A percentile compares a stretch with the other conserved stretches of the same genome.
Evolutionary conservation across 495 filamentous ascomycete genomes (phyloP).

Genomic region (Aspergillus taichungensis): DNA sequence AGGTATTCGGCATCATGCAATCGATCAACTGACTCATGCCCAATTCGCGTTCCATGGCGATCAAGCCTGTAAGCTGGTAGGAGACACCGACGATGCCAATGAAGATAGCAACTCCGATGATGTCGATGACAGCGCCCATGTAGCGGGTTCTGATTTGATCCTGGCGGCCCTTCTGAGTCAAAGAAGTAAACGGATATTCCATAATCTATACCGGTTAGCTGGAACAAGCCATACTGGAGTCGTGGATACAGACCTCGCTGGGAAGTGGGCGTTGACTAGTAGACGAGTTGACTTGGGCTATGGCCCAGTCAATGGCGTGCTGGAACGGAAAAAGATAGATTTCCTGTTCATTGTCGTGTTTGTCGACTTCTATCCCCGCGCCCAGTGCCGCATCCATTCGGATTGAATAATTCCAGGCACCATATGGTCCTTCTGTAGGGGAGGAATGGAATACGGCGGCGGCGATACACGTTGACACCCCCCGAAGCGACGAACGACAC

Average conservation of each 20-base stretch:
- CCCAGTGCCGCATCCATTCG: conserved; percentile 60
- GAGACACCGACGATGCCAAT: conserved; percentile 58
- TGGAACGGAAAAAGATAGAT: conserved; percentile 72
- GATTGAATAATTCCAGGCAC: conserved; percentile 79
- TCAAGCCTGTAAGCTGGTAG: conserved; percentile 70
- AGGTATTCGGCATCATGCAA: conserved; percentile 66
- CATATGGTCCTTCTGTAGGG: conserved; percentile 54
- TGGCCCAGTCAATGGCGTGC: conserved; percentile 64
- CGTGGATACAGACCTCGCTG: conserved; percentile 11
- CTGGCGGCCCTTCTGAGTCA: conserved; percentile 54
- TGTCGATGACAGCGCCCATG: conserved; percentile 58
- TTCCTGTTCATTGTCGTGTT: conserved; percentile 56
- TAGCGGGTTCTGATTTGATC: conserved; percentile 54
- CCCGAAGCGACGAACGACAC: conserved; percentile 61
- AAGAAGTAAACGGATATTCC: conserved; percentile 65
- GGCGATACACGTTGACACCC: conserved; percentile 63
- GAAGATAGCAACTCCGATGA: conserved; percentile 59
- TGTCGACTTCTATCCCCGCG: conserved; percentile 48
- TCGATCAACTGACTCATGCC: conserved; percentile 75
- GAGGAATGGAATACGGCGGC: conserved; percentile 68
- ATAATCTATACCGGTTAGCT: conserved; percentile 21
- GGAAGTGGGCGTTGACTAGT: conserved; percentile 35
- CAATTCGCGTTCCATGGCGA: conserved; percentile 67
- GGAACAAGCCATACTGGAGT: too few relatives aligned
- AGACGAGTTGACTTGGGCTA: conserved; percentile 42